These are phyloP conservation scores for Colletotrichum cuscutae DNA, from an alignment of 2,329 filamentous ascomycete species.

Conservation along the genomic window DNA sequence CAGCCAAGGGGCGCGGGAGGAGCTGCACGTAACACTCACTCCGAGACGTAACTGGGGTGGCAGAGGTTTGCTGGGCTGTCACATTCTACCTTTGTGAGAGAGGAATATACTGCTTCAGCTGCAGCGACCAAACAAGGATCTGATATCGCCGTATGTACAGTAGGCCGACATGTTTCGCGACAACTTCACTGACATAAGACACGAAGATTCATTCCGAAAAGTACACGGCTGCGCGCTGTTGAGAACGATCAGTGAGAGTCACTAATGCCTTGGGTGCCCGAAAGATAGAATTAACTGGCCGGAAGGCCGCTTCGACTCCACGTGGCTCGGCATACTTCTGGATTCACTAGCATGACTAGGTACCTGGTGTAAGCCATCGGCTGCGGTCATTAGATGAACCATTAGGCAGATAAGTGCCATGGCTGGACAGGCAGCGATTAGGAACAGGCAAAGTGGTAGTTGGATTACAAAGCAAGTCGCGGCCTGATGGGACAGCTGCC, in stretches of 20 bases:
- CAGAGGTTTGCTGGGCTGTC: conserved; percentile 88
- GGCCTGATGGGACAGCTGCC: not conserved
- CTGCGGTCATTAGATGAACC: not conserved
- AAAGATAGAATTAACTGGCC: too few species aligned
- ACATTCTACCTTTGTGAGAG: conserved; percentile 80
- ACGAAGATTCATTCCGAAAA: not conserved
- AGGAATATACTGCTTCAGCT: not conserved
- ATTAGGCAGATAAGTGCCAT: not conserved
- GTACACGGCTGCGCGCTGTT: not conserved
- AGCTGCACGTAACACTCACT: conserved; percentile 77
- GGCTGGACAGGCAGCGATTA: not conserved
- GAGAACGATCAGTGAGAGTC: not conserved
- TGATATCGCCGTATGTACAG: not conserved
- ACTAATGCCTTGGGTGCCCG: not conserved
- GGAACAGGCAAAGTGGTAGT: not conserved
- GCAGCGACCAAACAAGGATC: not conserved
- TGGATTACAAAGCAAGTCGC: conserved; percentile 1
- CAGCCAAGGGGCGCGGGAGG: conserved; percentile 54
- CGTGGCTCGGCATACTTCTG: too few species aligned
- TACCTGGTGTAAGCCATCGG: not conserved
- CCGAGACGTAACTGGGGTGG: conserved; percentile 90
- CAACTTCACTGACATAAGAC: not conserved
- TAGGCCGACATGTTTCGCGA: not conserved
- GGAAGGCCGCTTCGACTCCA: too few species aligned
- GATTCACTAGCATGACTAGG: too few species aligned